Evolutionary conservation across 164 flowering plant species (phyloP).

Genomic region (Houttuynia cordata): DNA sequence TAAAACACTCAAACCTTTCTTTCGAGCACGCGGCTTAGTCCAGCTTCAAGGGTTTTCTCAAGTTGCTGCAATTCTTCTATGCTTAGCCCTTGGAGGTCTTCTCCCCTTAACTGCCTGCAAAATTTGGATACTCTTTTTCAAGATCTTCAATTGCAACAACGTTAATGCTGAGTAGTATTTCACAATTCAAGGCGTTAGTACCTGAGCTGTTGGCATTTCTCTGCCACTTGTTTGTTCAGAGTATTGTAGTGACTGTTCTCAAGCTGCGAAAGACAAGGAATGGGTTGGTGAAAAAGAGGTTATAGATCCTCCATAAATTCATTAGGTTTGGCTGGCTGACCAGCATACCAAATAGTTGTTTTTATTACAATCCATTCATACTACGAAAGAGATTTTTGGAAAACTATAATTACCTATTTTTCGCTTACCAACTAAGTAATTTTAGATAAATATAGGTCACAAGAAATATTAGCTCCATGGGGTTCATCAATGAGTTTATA

Average conservation of each 20-base stretch:
- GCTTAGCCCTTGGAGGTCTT: slow-evolving; percentile 66
- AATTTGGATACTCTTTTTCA: background rate
- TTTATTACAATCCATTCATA: too few relatives aligned
- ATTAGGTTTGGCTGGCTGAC: background rate
- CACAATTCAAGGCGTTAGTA: slow-evolving; percentile 8
- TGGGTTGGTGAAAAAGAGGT: too few relatives aligned
- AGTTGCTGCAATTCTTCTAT: slow-evolving; percentile 63
- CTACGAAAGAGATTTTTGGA: too few relatives aligned
- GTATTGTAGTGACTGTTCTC: slow-evolving; percentile 50
- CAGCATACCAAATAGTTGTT: background rate
- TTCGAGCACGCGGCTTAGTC: slow-evolving; percentile 59
- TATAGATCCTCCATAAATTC: background rate
- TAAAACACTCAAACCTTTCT: slow-evolving; percentile 42
- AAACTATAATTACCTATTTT: too few relatives aligned
- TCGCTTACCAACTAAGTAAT: too few relatives aligned
- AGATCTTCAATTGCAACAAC: too few relatives aligned
- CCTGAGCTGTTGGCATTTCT: slow-evolving; percentile 66
- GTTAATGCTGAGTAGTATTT: background rate
- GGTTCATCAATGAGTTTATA: too few relatives aligned
- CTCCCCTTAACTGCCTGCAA: slow-evolving; percentile 80
- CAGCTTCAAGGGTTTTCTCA: slow-evolving; percentile 67
- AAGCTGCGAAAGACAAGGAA: slow-evolving; percentile 27
- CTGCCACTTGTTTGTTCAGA: slow-evolving; percentile 61
- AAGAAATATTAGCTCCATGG: too few relatives aligned
- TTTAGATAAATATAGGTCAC: too few relatives aligned